These are phyloP conservation scores for Saccharum spontaneum DNA, from an alignment of 176 grass and related monocot genomes.

Conservation along the genomic window DNA sequence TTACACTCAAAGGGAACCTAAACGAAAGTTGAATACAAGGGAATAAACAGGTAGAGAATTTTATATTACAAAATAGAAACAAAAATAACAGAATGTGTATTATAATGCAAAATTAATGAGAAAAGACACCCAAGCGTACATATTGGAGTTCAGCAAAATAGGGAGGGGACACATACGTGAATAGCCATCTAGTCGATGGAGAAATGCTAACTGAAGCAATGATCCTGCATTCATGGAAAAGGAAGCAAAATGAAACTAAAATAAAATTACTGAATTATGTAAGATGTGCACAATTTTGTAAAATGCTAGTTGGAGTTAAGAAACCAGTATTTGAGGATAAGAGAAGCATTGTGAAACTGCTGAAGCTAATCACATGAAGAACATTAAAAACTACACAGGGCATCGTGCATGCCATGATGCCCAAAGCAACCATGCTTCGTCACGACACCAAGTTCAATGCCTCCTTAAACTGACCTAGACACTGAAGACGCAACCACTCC, in stretches of 20 bases:
- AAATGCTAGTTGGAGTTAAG: too few relatives aligned
- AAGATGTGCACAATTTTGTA: background rate
- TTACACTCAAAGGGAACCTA: background rate
- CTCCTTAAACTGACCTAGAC: background rate
- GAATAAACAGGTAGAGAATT: background rate
- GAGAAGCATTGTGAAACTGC: too few relatives aligned
- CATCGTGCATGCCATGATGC: background rate
- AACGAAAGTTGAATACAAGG: background rate
- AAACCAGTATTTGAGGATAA: too few relatives aligned
- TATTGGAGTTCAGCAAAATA: slow-evolving; percentile 10
- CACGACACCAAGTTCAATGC: background rate
- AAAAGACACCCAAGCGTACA: background rate
- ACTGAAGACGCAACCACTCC: background rate
- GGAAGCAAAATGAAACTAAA: slow-evolving; percentile 2
- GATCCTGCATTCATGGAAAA: slow-evolving; percentile 49
- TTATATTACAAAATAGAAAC: background rate
- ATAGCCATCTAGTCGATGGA: slow-evolving; percentile 34
- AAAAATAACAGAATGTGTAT: background rate
- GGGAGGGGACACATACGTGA: slow-evolving; percentile 34
- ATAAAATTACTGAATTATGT: too few relatives aligned
- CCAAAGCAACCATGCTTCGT: background rate
- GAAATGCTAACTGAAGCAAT: slow-evolving; percentile 57
- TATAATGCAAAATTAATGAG: background rate
- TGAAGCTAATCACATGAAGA: too few relatives aligned
- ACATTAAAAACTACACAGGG: background rate